Conservation (phyloP, 2,329 filamentous ascomycete species). For the Fusarium keratoplasticum region DNA sequence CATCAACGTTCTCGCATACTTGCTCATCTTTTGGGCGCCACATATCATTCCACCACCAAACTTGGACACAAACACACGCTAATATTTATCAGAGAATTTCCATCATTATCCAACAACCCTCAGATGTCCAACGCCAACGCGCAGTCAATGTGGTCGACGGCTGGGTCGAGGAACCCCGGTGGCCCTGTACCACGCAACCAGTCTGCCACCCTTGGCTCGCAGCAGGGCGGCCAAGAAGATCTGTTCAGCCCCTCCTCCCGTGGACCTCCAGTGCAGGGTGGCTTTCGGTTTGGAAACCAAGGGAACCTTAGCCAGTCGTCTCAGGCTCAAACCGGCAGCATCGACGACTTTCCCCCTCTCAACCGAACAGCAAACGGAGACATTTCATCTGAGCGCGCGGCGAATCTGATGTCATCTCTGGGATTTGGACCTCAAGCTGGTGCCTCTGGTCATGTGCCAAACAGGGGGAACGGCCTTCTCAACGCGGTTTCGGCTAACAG, state of each 20-base stretch:
- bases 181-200: conserved; percentile 64
- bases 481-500: conserved; percentile 73
- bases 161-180: conserved; percentile 60
- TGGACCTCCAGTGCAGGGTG: conserved; percentile 55
- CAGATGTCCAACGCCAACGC: conserved; percentile 62
- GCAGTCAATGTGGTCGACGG: conserved; percentile 66
- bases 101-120: conserved; percentile 71
- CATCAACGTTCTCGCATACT: background rate
- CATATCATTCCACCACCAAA: background rate
- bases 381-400: conserved; percentile 65
- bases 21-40: background rate
- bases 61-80: conserved; percentile 1
- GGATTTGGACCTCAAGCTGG: conserved; percentile 64
- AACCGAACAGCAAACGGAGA: conserved; percentile 69
- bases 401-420: conserved; percentile 64
- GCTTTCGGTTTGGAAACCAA: conserved; percentile 67
- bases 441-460: conserved; percentile 51
- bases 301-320: conserved; percentile 55
- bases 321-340: conserved; percentile 60
- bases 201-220: conserved; percentile 62
- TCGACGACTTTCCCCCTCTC: conserved; percentile 73
- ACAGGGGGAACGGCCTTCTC: conserved; percentile 70
- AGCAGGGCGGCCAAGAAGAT: conserved; percentile 63
- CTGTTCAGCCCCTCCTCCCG: conserved; percentile 57
- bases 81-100: conserved; percentile 70